These are phyloP conservation scores for Monosporascus ibericus DNA, from an alignment of 2,329 filamentous ascomycete genomes.

Conservation along the genomic window DNA sequence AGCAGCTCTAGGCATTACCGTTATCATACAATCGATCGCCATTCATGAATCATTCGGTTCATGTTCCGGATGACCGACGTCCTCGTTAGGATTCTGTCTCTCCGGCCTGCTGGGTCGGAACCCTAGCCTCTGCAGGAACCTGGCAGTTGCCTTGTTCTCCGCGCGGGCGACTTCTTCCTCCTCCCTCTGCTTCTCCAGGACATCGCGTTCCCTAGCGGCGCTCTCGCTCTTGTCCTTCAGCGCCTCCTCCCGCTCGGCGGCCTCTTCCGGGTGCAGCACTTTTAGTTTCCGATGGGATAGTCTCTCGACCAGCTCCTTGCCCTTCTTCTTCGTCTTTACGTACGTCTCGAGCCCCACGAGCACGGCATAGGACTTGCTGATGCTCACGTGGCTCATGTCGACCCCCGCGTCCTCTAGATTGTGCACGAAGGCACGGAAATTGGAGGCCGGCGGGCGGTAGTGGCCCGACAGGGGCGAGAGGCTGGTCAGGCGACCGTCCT, in stretches of 20 bases:
- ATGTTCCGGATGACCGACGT: no score
- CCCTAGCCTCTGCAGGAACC: slow-evolving; percentile 36
- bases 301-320: slow-evolving; percentile 49
- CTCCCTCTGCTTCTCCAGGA: slow-evolving; percentile 32
- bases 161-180: slow-evolving; percentile 16
- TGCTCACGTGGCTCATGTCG: slow-evolving; percentile 72
- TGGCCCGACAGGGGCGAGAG: slow-evolving; percentile 71
- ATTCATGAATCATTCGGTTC: neutral
- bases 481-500: slow-evolving; percentile 68
- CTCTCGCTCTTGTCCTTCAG: slow-evolving; percentile 56
- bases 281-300: slow-evolving; percentile 50
- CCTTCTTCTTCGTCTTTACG: slow-evolving; percentile 58
- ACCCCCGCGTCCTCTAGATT: slow-evolving; percentile 66
- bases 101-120: slow-evolving; percentile 23
- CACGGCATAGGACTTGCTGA: slow-evolving; percentile 76
- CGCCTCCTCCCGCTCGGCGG: slow-evolving; percentile 50
- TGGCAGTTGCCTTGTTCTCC: slow-evolving; percentile 32
- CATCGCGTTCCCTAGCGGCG: slow-evolving; percentile 42
- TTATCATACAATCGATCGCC: neutral
- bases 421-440: slow-evolving; percentile 76
- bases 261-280: slow-evolving; percentile 55
- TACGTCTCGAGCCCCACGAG: slow-evolving; percentile 80
- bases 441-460: slow-evolving; percentile 76
- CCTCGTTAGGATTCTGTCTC: slow-evolving; percentile 5
- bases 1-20: no score